Conservation (phyloP, 306 rosid genomes). For the Cercis canadensis region DNA sequence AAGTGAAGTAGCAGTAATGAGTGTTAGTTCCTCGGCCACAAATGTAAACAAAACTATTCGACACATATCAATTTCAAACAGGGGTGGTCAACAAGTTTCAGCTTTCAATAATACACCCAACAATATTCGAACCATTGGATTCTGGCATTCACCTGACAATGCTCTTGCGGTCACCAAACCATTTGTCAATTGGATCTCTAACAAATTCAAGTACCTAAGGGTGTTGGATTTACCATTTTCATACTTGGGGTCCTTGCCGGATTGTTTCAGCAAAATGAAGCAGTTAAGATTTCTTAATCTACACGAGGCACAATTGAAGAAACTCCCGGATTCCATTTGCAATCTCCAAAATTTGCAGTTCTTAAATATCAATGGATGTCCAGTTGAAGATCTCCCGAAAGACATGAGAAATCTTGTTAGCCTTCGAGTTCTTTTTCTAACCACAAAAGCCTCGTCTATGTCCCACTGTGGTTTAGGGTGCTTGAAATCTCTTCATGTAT, state of each 20-base stretch:
- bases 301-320: background rate
- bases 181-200: background rate
- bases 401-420: background rate
- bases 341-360: background rate
- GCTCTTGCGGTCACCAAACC: background rate
- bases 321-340: background rate
- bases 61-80: background rate
- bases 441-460: background rate
- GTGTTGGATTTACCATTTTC: background rate
- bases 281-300: background rate
- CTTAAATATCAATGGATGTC: background rate
- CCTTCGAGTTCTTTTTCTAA: background rate
- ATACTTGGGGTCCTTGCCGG: background rate
- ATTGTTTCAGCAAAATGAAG: background rate
- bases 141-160: background rate
- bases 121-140: background rate
- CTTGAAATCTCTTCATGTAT: background rate
- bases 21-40: constrained; percentile 31
- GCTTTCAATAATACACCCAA: background rate
- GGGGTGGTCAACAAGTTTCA: background rate
- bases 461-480: background rate
- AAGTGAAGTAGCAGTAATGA: no score
- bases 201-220: background rate
- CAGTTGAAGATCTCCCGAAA: background rate
- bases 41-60: background rate